Percentiles rank a stretch among this genome's conserved stretches.
phyloP scores from a whole-genome alignment of 495 filamentous ascomycete species.

The Umbilicaria muhlenbergii region DNA sequence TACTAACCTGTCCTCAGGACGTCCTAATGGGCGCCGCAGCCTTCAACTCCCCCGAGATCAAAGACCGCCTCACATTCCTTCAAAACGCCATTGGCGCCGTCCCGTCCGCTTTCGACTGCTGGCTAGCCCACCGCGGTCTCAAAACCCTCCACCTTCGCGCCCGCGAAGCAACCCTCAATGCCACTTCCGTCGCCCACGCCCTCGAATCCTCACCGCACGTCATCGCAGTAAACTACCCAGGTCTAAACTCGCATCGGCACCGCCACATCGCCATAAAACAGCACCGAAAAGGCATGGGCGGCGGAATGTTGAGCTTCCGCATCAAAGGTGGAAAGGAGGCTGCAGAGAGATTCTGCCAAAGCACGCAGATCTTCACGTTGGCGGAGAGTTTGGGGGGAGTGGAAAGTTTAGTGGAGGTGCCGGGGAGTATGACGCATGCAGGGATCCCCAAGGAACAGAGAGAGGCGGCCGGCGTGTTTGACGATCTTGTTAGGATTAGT shows the following conservation, averaged over 20 bases:
- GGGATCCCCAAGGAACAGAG: constrained; percentile 83
- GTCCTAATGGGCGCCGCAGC: constrained; percentile 97
- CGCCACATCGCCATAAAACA: constrained; percentile 73
- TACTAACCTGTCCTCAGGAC: constrained; percentile 38
- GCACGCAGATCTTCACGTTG: constrained; percentile 77
- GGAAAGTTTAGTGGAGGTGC: constrained; percentile 82
- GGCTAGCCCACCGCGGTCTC: constrained; percentile 94
- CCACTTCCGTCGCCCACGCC: constrained; percentile 55
- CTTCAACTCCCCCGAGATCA: constrained; percentile 74
- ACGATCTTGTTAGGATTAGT: constrained; percentile 88
- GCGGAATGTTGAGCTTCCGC: constrained; percentile 95
- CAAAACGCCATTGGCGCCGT: constrained; percentile 96
- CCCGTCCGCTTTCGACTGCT: constrained; percentile 89
- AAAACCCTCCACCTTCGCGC: constrained; percentile 95
- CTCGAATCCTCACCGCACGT: constrained; percentile 73
- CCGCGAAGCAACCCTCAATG: constrained; percentile 69
- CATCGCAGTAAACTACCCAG: constrained; percentile 86
- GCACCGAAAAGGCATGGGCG: constrained; percentile 87
- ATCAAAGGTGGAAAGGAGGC: constrained; percentile 77
- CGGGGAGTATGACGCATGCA: constrained; percentile 88
- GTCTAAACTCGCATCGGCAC: constrained; percentile 72
- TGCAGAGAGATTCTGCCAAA: constrained; percentile 83
- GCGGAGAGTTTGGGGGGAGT: constrained; percentile 90
- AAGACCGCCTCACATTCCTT: constrained; percentile 68
- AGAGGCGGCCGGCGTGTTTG: constrained; percentile 86